Percentiles rank a stretch among this genome's conserved stretches.
Evolutionary conservation across 1,284 basidiomycete genomes (phyloP).

Genomic region (Cryptococcus hybrid): DNA sequence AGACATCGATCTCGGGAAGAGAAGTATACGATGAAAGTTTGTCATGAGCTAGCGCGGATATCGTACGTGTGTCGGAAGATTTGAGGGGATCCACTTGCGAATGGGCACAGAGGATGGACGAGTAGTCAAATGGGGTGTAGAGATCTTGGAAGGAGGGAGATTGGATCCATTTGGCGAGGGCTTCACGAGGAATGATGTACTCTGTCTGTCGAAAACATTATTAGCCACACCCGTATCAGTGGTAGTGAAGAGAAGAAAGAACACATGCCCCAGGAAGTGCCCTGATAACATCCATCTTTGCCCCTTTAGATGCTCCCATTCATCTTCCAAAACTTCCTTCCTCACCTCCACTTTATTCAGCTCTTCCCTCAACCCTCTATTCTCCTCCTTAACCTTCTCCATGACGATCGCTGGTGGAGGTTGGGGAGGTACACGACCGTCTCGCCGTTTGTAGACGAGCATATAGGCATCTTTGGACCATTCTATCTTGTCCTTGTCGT

Average conservation of each 20-base stretch:
- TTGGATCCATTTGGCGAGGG: slow-evolving; percentile 27
- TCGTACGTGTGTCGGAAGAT: slow-evolving; percentile 10
- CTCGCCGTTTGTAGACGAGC: slow-evolving; percentile 72
- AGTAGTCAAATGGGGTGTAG: slow-evolving; percentile 17
- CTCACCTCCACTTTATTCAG: slow-evolving; percentile 8
- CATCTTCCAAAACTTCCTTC: slow-evolving; percentile 10
- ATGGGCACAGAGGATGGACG: slow-evolving; percentile 24
- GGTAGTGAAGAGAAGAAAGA: background rate
- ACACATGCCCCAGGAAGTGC: slow-evolving; percentile 27
- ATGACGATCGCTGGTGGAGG: slow-evolving; percentile 58
- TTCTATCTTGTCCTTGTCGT: slow-evolving; percentile 7
- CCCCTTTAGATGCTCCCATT: slow-evolving; percentile 19
- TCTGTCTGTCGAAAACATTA: slow-evolving; percentile 26
- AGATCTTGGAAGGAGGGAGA: slow-evolving; percentile 15
- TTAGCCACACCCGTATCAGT: background rate
- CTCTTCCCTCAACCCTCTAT: slow-evolving; percentile 41
- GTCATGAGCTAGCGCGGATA: slow-evolving; percentile 29
- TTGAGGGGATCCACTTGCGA: slow-evolving; percentile 25
- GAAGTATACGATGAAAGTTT: slow-evolving; percentile 9
- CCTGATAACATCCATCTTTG: slow-evolving; percentile 25
- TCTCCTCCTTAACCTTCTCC: slow-evolving; percentile 59
- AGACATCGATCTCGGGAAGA: slow-evolving; percentile 24
- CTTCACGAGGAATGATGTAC: slow-evolving; percentile 25
- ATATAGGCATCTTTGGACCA: slow-evolving; percentile 83
- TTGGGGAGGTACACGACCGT: slow-evolving; percentile 14